Percentiles rank a stretch among this genome's conserved stretches.
Evolutionary conservation across 768 basidiomycete genomes (phyloP).

Genomic region (Leccinellum luteum): DNA sequence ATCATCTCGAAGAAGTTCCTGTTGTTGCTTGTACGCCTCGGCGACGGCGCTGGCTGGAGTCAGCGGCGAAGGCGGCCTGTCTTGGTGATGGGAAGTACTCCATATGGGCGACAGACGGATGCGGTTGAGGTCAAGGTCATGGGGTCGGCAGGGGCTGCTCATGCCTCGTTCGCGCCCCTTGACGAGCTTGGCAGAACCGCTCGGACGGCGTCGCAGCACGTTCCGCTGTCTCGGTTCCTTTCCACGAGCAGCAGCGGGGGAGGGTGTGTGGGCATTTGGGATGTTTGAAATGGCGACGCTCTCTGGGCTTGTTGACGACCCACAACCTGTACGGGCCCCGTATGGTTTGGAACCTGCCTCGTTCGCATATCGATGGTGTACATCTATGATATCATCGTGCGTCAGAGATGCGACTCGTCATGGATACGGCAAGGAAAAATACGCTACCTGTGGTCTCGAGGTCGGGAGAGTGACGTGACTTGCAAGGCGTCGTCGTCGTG

Average conservation of each 20-base stretch:
- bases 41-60: slow-evolving; percentile 48
- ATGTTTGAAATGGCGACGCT: slow-evolving; percentile 1
- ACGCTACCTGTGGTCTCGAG: slow-evolving; percentile 16
- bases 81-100: background rate
- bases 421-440: slow-evolving; percentile 3
- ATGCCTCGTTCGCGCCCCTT: slow-evolving; percentile 15
- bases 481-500: slow-evolving; percentile 15
- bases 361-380: slow-evolving; percentile 22
- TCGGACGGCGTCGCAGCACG: slow-evolving; percentile 32
- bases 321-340: background rate
- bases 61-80: slow-evolving; percentile 16
- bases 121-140: background rate
- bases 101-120: background rate
- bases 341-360: slow-evolving; percentile 9
- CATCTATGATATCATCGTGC: slow-evolving; percentile 1
- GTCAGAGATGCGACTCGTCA: background rate
- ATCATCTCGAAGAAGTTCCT: slow-evolving; percentile 28
- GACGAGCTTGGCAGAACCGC: slow-evolving; percentile 23
- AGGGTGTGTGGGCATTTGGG: slow-evolving; percentile 2
- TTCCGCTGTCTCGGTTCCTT: slow-evolving; percentile 26
- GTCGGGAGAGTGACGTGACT: slow-evolving; percentile 21
- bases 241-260: background rate
- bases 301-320: slow-evolving; percentile 12
- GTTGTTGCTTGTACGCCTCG: slow-evolving; percentile 45
- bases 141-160: slow-evolving; percentile 4